Base-by-base conservation (phyloP, 2,329 filamentous ascomycete genomes). In the Fusarium chlamydosporum region DNA sequence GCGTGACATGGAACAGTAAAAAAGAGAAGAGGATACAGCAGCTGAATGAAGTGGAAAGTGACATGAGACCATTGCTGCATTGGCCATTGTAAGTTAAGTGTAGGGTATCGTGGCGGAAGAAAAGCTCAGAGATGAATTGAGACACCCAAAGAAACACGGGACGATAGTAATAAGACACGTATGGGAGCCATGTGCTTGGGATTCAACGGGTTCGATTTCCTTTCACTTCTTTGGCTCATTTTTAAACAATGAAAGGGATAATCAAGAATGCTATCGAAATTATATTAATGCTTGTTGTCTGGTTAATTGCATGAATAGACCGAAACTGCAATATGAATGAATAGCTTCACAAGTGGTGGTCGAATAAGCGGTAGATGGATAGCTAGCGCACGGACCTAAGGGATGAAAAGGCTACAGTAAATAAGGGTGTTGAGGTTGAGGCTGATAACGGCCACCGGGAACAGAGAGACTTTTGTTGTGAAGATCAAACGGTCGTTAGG, bases 401-500 rank as follows among this genome's bases (percentile, higher is more conserved):
- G 29, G 29, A 29, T 29, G 10, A 29, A 29, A 29, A 29, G 4
- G 29, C 29, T 29, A 7, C 3, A 8, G 26, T 4, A 20, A 27
- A n/a, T 2, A 43, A 15, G 18, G 31, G 20, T 50, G 23, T 40
- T 10, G 10, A 4, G 42, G 20, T 47, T 41, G 57, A 63, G 34
- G 38, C 58, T 58, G 64, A 34, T n/a, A 61, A 47, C 45, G 38
- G 51, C 20, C 29, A 18, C 37, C 16, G 38, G 18, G 41, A 52
- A 53, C 52, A 31, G 10, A 50, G 18, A 31, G 34, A 29, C 18
- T 29, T 41, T 51, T 53, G 37, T 52, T 46, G 16, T 45, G 47
- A 38, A 58, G 43, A 43, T 46, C 51, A 52, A 69, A 69, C 56
- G 43, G 52, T 27, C 40, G 27, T 35, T 35, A 63, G 51, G 56